phyloP scores from a whole-genome alignment of 208 protist genomes.

The Angomonas deanei region DNA sequence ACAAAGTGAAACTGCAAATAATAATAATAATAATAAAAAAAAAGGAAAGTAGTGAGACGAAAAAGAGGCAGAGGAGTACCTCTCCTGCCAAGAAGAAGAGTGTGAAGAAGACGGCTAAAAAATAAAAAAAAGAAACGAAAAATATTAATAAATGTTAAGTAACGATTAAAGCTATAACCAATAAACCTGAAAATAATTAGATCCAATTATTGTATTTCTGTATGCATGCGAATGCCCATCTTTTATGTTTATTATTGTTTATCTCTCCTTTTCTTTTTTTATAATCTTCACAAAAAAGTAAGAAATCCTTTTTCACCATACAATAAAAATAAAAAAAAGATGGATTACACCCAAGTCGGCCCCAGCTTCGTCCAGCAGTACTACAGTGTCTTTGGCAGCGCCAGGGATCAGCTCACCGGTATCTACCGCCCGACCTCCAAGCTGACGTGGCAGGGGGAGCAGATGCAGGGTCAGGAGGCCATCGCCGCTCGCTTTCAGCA shows the following conservation, averaged over 20 bases:
- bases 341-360: conserved; percentile 76
- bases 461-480: conserved; percentile 74
- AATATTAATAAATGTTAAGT: background rate
- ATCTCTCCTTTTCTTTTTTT: background rate
- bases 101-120: conserved; percentile 4
- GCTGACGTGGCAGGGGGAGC: conserved; percentile 83
- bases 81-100: conserved; percentile 15
- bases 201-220: too few relatives aligned
- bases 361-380: conserved; percentile 76
- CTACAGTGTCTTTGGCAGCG: conserved; percentile 74
- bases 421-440: conserved; percentile 76
- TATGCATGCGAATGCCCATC: too few relatives aligned
- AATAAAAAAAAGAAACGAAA: conserved; percentile 13
- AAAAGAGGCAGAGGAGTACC: conserved; percentile 9
- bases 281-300: background rate
- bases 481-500: conserved; percentile 80
- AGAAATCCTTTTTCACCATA: background rate
- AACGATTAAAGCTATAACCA: background rate
- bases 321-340: conserved; percentile 9
- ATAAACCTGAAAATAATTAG: background rate
- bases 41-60: background rate
- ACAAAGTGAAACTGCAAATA: conserved; percentile 2
- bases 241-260: too few relatives aligned
- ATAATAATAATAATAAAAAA: conserved; percentile 4
- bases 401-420: conserved; percentile 55